Base-by-base conservation (phyloP, 306 rosid species). In the Herpetospermum pedunculosum region DNA sequence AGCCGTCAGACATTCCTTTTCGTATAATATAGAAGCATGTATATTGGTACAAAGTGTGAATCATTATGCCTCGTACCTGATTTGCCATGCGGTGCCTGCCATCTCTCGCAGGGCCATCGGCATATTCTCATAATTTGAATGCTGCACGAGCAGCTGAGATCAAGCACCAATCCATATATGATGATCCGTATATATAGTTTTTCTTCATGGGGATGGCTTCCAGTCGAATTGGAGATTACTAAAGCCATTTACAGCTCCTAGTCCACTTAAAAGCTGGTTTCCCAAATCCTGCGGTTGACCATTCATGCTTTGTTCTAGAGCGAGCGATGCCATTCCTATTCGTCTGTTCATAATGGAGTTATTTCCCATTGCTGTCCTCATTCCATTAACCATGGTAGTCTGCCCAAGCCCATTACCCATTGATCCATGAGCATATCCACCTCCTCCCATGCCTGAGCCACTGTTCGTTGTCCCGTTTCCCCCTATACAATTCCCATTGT, bases 151-250 rank as follows among this genome's bases (percentile, higher is more conserved):
- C 91, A 86, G 82, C 92, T 59, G 1, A 19, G 76, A 44, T 54
- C 54, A 64, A 76, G 74, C 83, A 72, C 80, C 77, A 46, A 74
- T 62, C 74, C 18, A 16, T 46, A 8, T 12, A 69, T 8, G 57
- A 44, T 44, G 38, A 26, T 69, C 14, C 30, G 34, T 30, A 59
- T 69, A 46, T 23, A 65, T 5, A 46, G 74, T 41, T 69, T 69
- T 64, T 64, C 71, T 19, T 91, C 88, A 89, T 29, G 95, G 95
- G 28, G 96, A 88, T 16, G 88, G 63, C 81, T 89, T 95, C 94
- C 97, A 95, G 80, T 91, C 99, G 82, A 81, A 94, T 83, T 85
- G 96, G 83, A 88, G 86, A 89, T 82, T 89, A 73, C 71, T 95
- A 81, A 80, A 95, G 49, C 96, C 87, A 47, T 88, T 91, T 50